Evolutionary conservation across 768 basidiomycete species (phyloP).

Genomic region (Mycena latifolia): DNA sequence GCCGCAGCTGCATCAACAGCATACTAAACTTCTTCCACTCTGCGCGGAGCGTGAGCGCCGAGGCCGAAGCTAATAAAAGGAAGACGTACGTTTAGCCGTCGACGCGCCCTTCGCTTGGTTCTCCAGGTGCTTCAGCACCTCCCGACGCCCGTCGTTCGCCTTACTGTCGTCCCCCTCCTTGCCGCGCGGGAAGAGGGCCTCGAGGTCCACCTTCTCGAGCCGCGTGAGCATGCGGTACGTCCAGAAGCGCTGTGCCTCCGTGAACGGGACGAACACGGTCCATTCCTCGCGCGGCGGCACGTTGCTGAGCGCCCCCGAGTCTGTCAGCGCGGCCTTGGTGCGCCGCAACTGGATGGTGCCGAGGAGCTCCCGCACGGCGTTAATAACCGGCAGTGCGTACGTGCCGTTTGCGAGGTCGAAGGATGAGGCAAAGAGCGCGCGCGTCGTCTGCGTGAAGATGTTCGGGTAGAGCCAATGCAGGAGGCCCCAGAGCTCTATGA

Average conservation of each 20-base stretch:
- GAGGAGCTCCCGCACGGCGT: conserved; percentile 61
- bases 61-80: neutral
- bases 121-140: conserved; percentile 54
- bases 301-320: conserved; percentile 32
- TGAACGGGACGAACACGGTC: conserved; percentile 68
- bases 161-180: conserved; percentile 41
- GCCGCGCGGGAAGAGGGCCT: conserved; percentile 58
- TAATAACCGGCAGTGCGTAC: conserved; percentile 63
- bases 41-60: conserved; percentile 32
- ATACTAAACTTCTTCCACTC: conserved; percentile 73
- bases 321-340: conserved; percentile 62
- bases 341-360: conserved; percentile 69
- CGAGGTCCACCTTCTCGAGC: conserved; percentile 61
- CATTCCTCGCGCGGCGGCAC: conserved; percentile 71
- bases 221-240: conserved; percentile 66
- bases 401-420: conserved; percentile 67
- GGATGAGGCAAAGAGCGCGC: conserved; percentile 61
- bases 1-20: conserved; percentile 77
- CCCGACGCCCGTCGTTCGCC: conserved; percentile 51
- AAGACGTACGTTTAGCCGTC: conserved; percentile 45
- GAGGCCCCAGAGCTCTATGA: conserved; percentile 68
- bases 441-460: conserved; percentile 63
- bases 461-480: conserved; percentile 68
- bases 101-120: conserved; percentile 50
- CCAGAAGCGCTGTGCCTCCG: conserved; percentile 74